Conservation (phyloP, 202 grass and related monocot species). For the Schoenoplectus triqueter region DNA sequence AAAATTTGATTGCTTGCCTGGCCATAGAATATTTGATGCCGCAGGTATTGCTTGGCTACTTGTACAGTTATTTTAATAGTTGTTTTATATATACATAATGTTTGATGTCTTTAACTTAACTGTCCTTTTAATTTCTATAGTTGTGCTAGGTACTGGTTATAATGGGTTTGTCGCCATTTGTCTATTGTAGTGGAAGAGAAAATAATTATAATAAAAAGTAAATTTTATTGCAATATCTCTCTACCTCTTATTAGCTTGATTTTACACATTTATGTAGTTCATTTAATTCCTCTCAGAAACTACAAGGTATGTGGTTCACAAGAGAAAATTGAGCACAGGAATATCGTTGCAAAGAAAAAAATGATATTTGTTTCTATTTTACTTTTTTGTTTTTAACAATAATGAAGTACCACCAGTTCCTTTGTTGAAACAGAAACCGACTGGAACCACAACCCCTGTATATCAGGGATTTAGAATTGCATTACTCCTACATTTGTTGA, state of each 20-base stretch:
- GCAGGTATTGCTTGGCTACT: slow-evolving; percentile 23
- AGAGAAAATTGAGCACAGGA: background rate
- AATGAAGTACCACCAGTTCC: too few species aligned
- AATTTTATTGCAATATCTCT: too few species aligned
- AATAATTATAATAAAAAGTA: slow-evolving; percentile 20
- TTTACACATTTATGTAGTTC: background rate
- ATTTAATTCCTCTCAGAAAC: background rate
- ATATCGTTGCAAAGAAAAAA: background rate
- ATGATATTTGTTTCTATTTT: background rate
- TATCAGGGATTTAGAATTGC: too few species aligned
- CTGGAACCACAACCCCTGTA: too few species aligned
- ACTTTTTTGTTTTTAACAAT: too few species aligned
- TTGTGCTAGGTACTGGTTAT: background rate
- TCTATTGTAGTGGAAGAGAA: slow-evolving; percentile 31
- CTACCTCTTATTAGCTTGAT: background rate
- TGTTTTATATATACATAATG: background rate
- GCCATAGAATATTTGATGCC: slow-evolving; percentile 29
- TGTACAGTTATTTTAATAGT: slow-evolving; percentile 35
- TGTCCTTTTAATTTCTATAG: slow-evolving; percentile 24
- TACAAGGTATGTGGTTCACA: background rate
- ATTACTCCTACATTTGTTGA: too few species aligned
- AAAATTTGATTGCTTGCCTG: slow-evolving; percentile 1
- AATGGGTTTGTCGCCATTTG: background rate
- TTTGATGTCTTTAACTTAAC: background rate
- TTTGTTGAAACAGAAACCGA: too few species aligned